Base-by-base conservation (phyloP, 306 rosid species). In the Herpetospermum pedunculosum region DNA sequence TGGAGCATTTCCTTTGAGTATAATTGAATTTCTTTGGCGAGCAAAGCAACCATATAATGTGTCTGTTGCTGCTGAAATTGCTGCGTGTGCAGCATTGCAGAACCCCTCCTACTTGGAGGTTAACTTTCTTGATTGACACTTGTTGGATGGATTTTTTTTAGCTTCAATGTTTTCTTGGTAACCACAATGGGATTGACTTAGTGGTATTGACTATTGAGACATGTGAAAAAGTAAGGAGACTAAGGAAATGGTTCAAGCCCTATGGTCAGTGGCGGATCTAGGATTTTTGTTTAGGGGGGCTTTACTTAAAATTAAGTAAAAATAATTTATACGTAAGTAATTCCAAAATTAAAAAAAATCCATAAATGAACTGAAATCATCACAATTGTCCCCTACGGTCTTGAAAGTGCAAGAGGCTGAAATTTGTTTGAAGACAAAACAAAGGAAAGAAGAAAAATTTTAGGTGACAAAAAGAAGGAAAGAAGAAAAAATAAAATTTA, bases 1-100 rank as follows among this genome's bases (percentile, higher is more conserved):
- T 76, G 99, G 99, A 84, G 97, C 99, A 53, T 91, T 94, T 85
- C 96, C 99, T 19, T 76, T 81, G 82, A 87, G 91, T 78, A 82
- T 94, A 30, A 91, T 94, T n/a, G 90, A 91, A 82, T 94, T 82
- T 79, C 86, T 89, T 32, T 94, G 99, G 99, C 84, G 97, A 83
- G 99, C 97, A 78, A 91, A 94, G 83, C 99, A 94, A 79, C 99
- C 99, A 13, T 94, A 94, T 65, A 94, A 91, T 74, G 99, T 94
- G 11, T 94, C 99, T 38, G 96, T 88, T 74, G 91, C 99, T 79
- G 97, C 99, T 64, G 99, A 94, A 88, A 69, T 94, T 77, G 77
- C 97, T 81, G 99, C 97, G 0, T 91, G 97, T 60, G 96, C 97
- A 40, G 97, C 99, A 55, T 65, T 94, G 88, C 84, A 83, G 85